Evolutionary conservation across 257 asterid genomes (phyloP).

Genomic region (Plantago major): DNA sequence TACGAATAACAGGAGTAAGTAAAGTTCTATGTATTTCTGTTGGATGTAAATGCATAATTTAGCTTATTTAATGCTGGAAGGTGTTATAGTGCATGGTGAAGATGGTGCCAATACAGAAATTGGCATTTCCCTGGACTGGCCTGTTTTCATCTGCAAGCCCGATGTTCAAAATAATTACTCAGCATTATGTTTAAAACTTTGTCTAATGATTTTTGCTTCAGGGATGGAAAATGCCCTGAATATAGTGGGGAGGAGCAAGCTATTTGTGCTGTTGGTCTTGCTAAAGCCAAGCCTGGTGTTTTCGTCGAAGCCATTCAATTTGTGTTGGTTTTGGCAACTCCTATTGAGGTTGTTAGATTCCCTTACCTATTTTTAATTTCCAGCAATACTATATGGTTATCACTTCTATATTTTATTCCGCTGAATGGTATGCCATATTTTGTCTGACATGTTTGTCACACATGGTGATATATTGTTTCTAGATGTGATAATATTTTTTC

Average conservation of each 20-base stretch:
- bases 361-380: constrained; percentile 14
- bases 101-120: not conserved
- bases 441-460: too few species aligned
- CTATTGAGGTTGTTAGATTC: constrained; percentile 65
- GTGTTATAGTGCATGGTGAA: too few species aligned
- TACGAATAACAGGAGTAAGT: too few species aligned
- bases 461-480: not conserved
- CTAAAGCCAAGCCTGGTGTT: constrained; percentile 79
- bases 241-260: constrained; percentile 92
- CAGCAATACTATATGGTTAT: constrained; percentile 13
- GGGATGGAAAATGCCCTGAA: constrained; percentile 96
- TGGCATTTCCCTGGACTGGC: not conserved
- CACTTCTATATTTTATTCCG: not conserved
- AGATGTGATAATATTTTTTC: not conserved
- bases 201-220: constrained; percentile 28
- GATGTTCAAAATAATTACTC: not conserved
- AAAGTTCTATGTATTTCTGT: too few species aligned
- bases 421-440: constrained; percentile 1
- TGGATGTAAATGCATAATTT: too few species aligned
- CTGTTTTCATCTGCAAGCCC: not conserved
- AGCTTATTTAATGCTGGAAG: too few species aligned
- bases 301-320: constrained; percentile 92
- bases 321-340: constrained; percentile 92
- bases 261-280: constrained; percentile 87
- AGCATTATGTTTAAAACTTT: constrained; percentile 13